phyloP scores from a whole-genome alignment of 257 asterid species.

The Fraxinus americana region DNA sequence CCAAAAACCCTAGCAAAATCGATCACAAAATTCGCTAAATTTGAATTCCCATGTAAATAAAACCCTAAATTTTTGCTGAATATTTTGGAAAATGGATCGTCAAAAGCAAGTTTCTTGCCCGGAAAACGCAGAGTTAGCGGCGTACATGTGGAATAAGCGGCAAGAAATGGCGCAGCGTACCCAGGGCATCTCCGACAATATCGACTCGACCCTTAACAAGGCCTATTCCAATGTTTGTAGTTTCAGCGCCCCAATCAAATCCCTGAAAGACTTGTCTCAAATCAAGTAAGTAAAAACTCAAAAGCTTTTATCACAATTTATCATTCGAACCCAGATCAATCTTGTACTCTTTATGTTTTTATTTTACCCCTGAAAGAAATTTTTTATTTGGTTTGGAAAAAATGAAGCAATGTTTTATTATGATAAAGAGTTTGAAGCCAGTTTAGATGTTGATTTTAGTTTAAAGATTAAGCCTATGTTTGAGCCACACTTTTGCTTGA shows the following conservation, averaged over 20 bases:
- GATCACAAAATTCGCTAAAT: not conserved
- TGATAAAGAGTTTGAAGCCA: not conserved
- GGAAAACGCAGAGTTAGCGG: conserved; percentile 72
- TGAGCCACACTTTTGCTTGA: no score
- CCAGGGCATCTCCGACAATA: conserved; percentile 80
- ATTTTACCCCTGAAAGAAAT: not conserved
- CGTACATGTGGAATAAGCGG: conserved; percentile 61
- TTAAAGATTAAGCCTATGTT: not conserved
- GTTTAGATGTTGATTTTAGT: not conserved
- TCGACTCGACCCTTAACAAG: conserved; percentile 61
- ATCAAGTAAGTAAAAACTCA: conserved; percentile 63
- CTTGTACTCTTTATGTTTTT: not conserved
- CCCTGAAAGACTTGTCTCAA: conserved; percentile 67
- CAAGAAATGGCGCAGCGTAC: conserved; percentile 65
- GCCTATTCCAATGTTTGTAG: conserved; percentile 74
- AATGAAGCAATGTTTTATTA: not conserved
- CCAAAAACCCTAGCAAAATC: conserved; percentile 3
- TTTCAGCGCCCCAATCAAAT: conserved; percentile 55
- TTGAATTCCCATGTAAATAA: not conserved
- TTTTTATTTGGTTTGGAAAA: not conserved
- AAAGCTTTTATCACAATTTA: not conserved
- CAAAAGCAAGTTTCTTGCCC: conserved; percentile 49
- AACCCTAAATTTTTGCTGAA: not conserved
- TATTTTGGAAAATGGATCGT: conserved; percentile 42
- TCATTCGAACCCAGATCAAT: not conserved